Percentiles rank a stretch among this genome's conserved stretches.
Conservation (phyloP, 768 basidiomycete species). For the Suillus placidus region DNA sequence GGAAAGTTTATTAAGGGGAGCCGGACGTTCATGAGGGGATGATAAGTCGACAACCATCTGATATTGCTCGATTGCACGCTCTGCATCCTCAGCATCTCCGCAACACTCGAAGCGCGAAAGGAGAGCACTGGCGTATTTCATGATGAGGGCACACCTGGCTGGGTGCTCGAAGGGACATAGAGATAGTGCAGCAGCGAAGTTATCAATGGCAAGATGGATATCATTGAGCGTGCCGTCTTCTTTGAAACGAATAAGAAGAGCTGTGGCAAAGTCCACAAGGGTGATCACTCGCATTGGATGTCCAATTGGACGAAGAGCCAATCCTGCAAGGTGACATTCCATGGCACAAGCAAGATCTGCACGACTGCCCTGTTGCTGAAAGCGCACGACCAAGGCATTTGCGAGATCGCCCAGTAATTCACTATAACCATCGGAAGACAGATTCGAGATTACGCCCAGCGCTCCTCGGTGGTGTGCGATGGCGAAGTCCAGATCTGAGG, state of each 20-base stretch:
- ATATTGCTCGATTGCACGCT: constrained; percentile 19
- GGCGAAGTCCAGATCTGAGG: constrained; percentile 29
- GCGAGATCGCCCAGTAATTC: constrained; percentile 33
- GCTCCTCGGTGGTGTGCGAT: constrained; percentile 32
- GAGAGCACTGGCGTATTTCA: constrained; percentile 34
- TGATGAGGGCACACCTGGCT: constrained; percentile 19
- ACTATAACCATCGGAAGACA: constrained; percentile 25
- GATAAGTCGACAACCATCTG: background rate
- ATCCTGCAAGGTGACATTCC: constrained; percentile 28
- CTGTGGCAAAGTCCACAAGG: constrained; percentile 33
- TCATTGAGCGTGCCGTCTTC: constrained; percentile 26
- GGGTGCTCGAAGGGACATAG: constrained; percentile 23
- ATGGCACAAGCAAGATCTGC: constrained; percentile 32
- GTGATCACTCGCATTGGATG: constrained; percentile 28
- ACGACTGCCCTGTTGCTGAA: constrained; percentile 27
- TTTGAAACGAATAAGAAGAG: constrained; percentile 31
- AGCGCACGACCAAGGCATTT: constrained; percentile 29
- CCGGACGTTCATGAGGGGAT: background rate
- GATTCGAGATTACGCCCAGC: constrained; percentile 9
- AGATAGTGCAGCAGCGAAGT: constrained; percentile 20
- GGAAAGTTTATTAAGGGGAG: background rate
- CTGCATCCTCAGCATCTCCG: constrained; percentile 25
- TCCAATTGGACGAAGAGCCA: constrained; percentile 29
- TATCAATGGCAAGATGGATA: constrained; percentile 32
- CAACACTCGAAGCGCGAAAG: constrained; percentile 28